These are phyloP conservation scores for Colletotrichum ledebouriae DNA, from an alignment of 2,329 filamentous ascomycete genomes.

Conservation along the genomic window DNA sequence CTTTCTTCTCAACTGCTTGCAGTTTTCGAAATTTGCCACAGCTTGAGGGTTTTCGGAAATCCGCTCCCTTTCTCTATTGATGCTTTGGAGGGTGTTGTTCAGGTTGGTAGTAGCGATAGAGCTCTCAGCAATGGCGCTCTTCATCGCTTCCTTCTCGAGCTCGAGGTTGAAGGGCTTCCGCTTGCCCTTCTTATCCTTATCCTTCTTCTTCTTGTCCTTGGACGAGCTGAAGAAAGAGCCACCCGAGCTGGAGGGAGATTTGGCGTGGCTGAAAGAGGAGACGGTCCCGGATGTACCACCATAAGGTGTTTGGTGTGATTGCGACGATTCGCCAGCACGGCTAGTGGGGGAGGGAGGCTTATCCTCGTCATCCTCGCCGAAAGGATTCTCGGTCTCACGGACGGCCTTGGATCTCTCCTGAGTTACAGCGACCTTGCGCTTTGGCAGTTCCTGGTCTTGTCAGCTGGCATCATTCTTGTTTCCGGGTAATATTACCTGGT, in stretches of 20 bases:
- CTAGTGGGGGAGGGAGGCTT: constrained; percentile 49
- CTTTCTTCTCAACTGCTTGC: constrained; percentile 86
- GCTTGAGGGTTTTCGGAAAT: constrained; percentile 88
- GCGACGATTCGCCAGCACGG: constrained; percentile 44
- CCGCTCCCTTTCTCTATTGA: constrained; percentile 89
- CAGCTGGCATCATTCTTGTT: background rate
- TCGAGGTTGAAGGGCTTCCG: constrained; percentile 83
- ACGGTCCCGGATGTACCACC: constrained; percentile 37
- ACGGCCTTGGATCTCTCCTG: constrained; percentile 88
- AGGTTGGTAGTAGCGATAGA: constrained; percentile 94
- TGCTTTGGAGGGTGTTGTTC: constrained; percentile 86
- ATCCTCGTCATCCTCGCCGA: constrained; percentile 75
- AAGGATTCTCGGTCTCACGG: constrained; percentile 82
- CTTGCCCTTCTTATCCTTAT: constrained; percentile 69
- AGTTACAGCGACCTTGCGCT: constrained; percentile 77
- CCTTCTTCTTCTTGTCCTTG: constrained; percentile 64
- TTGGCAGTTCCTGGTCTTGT: constrained; percentile 68
- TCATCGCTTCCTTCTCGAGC: constrained; percentile 87
- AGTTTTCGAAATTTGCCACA: constrained; percentile 83
- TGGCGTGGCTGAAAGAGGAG: constrained; percentile 46
- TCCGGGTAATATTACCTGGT: constrained; percentile 63
- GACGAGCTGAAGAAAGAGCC: constrained; percentile 58
- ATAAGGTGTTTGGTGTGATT: constrained; percentile 48
- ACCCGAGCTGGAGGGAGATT: constrained; percentile 56
- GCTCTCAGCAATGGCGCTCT: constrained; percentile 88